Conservation (phyloP, 495 filamentous ascomycete genomes). For the Gamarada debralockiae region DNA sequence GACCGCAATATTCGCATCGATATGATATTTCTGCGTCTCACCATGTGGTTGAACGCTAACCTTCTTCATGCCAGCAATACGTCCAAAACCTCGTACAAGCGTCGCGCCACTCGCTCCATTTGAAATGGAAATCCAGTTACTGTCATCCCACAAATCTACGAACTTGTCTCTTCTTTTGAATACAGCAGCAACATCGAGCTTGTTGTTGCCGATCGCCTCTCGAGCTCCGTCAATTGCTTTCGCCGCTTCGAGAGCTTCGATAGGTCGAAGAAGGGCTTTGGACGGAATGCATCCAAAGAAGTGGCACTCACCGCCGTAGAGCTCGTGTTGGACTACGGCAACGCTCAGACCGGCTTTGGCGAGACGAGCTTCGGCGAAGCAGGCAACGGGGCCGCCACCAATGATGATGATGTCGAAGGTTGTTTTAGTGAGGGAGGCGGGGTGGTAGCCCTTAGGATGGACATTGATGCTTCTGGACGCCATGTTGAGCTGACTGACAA, state of each 20-base stretch:
- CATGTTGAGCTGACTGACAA: too few relatives aligned
- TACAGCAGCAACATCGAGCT: slow-evolving; percentile 19
- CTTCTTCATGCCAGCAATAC: slow-evolving; percentile 9
- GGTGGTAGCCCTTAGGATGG: slow-evolving; percentile 7
- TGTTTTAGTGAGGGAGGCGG: slow-evolving; percentile 8
- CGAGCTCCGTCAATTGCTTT: too few relatives aligned
- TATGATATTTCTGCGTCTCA: neutral
- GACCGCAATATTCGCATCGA: slow-evolving; percentile 20
- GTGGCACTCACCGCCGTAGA: slow-evolving; percentile 23
- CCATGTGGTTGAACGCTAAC: slow-evolving; percentile 3
- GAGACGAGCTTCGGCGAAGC: slow-evolving; percentile 1
- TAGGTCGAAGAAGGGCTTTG: slow-evolving; percentile 23
- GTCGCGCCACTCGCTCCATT: too few relatives aligned
- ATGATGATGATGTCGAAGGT: slow-evolving; percentile 21
- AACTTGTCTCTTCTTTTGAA: slow-evolving; percentile 22
- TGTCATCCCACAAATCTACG: slow-evolving; percentile 16
- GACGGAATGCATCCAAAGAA: slow-evolving; percentile 23
- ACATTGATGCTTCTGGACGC: too few relatives aligned
- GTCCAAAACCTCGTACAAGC: slow-evolving; percentile 10
- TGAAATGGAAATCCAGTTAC: slow-evolving; percentile 7
- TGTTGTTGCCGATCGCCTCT: too few relatives aligned
- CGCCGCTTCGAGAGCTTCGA: slow-evolving; percentile 22
- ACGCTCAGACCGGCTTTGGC: slow-evolving; percentile 14
- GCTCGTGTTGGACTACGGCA: slow-evolving; percentile 16
- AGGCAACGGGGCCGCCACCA: slow-evolving; percentile 14